Conservation (phyloP, 495 filamentous ascomycete genomes). For the Neurospora africana region DNA sequence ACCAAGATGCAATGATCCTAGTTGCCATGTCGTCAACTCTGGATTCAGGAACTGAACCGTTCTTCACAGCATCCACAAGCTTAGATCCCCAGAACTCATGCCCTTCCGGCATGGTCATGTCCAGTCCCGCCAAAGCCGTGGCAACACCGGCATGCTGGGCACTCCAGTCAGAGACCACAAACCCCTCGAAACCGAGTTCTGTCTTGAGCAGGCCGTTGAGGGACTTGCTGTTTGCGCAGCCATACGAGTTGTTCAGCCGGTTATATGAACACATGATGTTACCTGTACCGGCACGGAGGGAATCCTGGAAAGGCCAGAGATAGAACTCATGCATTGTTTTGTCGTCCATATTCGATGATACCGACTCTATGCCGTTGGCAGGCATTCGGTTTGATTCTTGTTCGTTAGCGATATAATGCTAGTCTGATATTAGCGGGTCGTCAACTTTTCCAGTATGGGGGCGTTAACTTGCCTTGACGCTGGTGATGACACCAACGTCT, state of each 20-base stretch:
- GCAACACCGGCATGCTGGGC: constrained; percentile 47
- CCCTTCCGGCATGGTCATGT: constrained; percentile 52
- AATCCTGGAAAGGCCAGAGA: constrained; percentile 61
- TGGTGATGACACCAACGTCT: constrained; percentile 42
- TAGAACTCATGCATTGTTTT: constrained; percentile 62
- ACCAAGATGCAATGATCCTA: constrained; percentile 51
- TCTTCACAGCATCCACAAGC: constrained; percentile 33
- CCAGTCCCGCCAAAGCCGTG: constrained; percentile 46
- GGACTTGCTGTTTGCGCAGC: constrained; percentile 51
- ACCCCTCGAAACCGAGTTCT: constrained; percentile 52
- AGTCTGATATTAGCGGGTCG: background rate
- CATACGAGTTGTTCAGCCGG: constrained; percentile 54
- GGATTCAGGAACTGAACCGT: constrained; percentile 37
- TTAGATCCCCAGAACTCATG: constrained; percentile 28
- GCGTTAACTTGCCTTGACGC: constrained; percentile 43
- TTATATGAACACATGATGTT: constrained; percentile 65
- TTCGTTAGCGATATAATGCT: constrained; percentile 56
- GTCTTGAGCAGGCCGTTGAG: constrained; percentile 54
- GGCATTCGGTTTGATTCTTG: constrained; percentile 55
- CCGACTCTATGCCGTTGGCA: constrained; percentile 29
- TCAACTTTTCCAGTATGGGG: background rate
- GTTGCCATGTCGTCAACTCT: constrained; percentile 44
- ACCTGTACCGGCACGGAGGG: constrained; percentile 48
- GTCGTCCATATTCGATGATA: constrained; percentile 57
- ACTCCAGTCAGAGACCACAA: constrained; percentile 55